Percentiles rank a stretch among this genome's conserved stretches.
Evolutionary conservation across 345 rosid species (phyloP).

Genomic region (Schrenkiella parvula): DNA sequence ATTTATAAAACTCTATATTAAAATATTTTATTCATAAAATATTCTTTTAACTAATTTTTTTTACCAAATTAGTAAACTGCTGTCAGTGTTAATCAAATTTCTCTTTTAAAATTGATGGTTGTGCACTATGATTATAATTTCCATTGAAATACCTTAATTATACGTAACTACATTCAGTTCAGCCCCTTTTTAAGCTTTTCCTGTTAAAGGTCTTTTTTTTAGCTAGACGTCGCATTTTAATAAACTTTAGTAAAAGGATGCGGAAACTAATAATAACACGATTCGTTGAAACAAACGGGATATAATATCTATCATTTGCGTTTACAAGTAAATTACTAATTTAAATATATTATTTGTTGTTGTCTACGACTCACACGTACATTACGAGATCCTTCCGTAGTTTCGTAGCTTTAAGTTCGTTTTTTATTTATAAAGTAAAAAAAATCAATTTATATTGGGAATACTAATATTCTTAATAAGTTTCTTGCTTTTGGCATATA

Average conservation of each 20-base stretch:
- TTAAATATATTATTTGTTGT: not conserved
- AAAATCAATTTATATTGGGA: not conserved
- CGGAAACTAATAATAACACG: not conserved
- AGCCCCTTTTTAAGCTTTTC: not conserved
- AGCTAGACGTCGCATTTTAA: conserved; percentile 10
- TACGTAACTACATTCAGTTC: conserved; percentile 14
- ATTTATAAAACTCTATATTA: not conserved
- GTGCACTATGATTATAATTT: conserved; percentile 10
- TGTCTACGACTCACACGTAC: not conserved
- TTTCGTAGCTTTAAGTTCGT: not conserved
- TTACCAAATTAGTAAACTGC: not conserved
- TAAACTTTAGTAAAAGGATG: not conserved
- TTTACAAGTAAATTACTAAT: not conserved
- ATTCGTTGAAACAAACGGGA: not conserved
- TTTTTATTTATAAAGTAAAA: not conserved
- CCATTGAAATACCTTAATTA: not conserved
- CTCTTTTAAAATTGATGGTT: not conserved
- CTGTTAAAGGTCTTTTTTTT: conserved; percentile 10
- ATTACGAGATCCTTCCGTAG: not conserved
- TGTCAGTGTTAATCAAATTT: not conserved
- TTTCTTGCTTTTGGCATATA: not conserved
- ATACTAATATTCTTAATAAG: not conserved
- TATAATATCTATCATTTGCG: not conserved
- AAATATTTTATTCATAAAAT: not conserved
- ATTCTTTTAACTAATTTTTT: not conserved